phyloP scores from a whole-genome alignment of 2,329 filamentous ascomycete genomes.

The Botrytis fragariae region DNA sequence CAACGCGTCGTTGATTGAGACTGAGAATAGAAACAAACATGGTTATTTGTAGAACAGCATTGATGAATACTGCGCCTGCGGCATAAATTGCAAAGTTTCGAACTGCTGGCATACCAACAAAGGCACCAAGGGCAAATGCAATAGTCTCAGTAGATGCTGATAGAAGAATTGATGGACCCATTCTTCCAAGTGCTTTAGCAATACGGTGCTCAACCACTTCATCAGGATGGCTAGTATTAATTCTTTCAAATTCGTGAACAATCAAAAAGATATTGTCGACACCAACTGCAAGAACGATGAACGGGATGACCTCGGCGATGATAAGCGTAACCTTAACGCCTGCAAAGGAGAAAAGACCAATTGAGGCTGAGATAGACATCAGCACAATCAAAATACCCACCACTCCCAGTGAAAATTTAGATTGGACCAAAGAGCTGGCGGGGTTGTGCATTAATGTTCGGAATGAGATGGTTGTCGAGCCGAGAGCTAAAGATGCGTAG shows the following conservation, averaged over 20 bases:
- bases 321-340: conserved; percentile 95
- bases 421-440: conserved; percentile 82
- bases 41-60: conserved; percentile 93
- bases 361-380: conserved; percentile 95
- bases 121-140: conserved; percentile 87
- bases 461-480: conserved; percentile 78
- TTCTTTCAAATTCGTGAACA: conserved; percentile 94
- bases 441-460: conserved; percentile 79
- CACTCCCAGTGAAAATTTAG: conserved; percentile 94
- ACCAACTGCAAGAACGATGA: conserved; percentile 91
- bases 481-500: conserved; percentile 89
- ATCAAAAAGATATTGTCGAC: conserved; percentile 99
- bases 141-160: conserved; percentile 94
- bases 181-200: conserved; percentile 84
- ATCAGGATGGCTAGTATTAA: conserved; percentile 89
- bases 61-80: conserved; percentile 93
- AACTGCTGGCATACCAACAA: conserved; percentile 96
- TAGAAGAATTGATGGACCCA: conserved; percentile 94
- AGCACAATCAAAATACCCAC: conserved; percentile 92
- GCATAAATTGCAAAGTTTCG: conserved; percentile 97
- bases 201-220: conserved; percentile 83
- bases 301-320: conserved; percentile 97
- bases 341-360: conserved; percentile 88
- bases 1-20: conserved; percentile 86
- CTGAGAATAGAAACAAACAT: conserved; percentile 93